These are phyloP conservation scores for Kalmanozyma brasiliensis DNA, from an alignment of 1,284 basidiomycete species.

Conservation along the genomic window DNA sequence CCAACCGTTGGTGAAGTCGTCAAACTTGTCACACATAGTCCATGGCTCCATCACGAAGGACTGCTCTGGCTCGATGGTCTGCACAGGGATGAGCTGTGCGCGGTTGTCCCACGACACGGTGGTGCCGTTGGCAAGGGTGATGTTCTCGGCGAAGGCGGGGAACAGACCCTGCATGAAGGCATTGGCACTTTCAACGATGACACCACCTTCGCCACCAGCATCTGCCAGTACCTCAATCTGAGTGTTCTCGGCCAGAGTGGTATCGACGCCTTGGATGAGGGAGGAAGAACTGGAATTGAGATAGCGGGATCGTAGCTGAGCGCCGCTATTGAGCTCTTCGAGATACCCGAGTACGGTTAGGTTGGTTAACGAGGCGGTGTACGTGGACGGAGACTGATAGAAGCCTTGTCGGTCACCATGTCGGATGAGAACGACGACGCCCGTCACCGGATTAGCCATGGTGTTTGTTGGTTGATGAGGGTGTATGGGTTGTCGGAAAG, in stretches of 20 bases:
- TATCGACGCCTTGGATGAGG: conserved; percentile 74
- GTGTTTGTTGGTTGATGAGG: not conserved
- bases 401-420: conserved; percentile 79
- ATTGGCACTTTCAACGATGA: conserved; percentile 78
- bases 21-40: conserved; percentile 72
- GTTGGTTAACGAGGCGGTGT: conserved; percentile 77
- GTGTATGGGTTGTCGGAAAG: not conserved
- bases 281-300: conserved; percentile 72
- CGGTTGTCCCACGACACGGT: conserved; percentile 79
- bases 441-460: conserved; percentile 71
- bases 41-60: conserved; percentile 85
- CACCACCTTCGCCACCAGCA: conserved; percentile 81
- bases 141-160: conserved; percentile 56
- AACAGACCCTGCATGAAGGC: conserved; percentile 68
- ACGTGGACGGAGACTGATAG: conserved; percentile 68
- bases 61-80: conserved; percentile 83
- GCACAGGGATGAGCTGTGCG: conserved; percentile 76
- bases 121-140: conserved; percentile 75
- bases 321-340: conserved; percentile 78
- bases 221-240: conserved; percentile 55
- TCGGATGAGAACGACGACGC: conserved; percentile 82
- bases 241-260: conserved; percentile 33
- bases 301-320: conserved; percentile 77
- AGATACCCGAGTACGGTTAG: conserved; percentile 82
- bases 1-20: conserved; percentile 48